Base-by-base conservation (phyloP, 345 rosid genomes). In the Populus tremula region DNA sequence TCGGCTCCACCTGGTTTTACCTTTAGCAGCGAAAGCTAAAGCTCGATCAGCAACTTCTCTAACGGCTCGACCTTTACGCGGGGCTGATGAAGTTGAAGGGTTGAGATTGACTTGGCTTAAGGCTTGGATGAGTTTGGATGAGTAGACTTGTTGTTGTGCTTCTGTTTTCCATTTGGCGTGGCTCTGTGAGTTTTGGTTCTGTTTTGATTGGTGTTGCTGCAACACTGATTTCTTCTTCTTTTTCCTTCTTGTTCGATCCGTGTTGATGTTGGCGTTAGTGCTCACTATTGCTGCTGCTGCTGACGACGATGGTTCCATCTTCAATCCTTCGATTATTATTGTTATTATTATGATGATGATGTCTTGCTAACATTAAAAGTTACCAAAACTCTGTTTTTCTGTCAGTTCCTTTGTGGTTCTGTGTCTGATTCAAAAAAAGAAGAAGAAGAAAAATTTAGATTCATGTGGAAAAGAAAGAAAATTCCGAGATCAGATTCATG, bases 1-100 rank as follows among this genome's bases (percentile, higher is more conserved):
- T 67, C 97, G 89, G 80, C 99, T 96, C 99, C 99, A 96, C 21
- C 94, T 79, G 10, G 91, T 88, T 81, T 84, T 86, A 18, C 99
- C 97, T 77, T 90, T 94, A 0, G 97, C 99, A 5, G 98, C 90
- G 2, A 88, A 87, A 0, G 99, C 99, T 3, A 96, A 82, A 18
- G 89, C 94, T 72, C 82, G 84, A 75, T 96, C 96, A 5, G 99
- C 99, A 9, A 94, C 95, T 76, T 91, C 94, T 1, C 98, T 83
- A 18, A 96, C 95, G 66, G 93, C 86, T 27, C 90, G 84, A 8
- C 97, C 92, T 4, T 85, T 88, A 70, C 82, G 90, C 8, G 87
- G 88, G 47, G 88, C 82, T 2, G 96, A 81, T 33, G 87, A 81
- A 9, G 89, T 78, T 35, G 77, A 70, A n/a, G 78, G 73, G 25